phyloP scores from a whole-genome alignment of 345 rosid genomes.

The Capsella bursapastoris region DNA sequence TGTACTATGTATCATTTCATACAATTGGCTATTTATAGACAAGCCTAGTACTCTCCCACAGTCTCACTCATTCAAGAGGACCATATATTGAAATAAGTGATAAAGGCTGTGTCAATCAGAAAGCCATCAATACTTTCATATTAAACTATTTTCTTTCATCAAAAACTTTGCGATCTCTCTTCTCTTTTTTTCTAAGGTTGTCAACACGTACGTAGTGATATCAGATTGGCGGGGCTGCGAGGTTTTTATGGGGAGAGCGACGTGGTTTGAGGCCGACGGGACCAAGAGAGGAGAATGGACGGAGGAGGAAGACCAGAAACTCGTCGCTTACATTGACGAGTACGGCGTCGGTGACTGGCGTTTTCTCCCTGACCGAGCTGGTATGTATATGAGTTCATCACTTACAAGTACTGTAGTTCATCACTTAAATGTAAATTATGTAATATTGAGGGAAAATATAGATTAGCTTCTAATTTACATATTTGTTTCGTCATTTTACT shows the following conservation, averaged over 20 bases:
- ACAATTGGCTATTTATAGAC: no score
- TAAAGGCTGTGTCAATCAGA: background rate
- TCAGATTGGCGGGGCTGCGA: background rate
- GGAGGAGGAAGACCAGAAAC: constrained; percentile 67
- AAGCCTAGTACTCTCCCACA: background rate
- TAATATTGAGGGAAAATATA: background rate
- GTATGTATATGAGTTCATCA: constrained; percentile 22
- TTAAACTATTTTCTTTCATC: background rate
- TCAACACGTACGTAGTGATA: background rate
- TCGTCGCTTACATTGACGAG: constrained; percentile 53
- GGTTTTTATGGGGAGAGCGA: constrained; percentile 36
- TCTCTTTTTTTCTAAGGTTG: background rate
- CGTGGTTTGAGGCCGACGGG: constrained; percentile 39
- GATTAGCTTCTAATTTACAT: background rate
- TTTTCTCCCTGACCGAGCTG: constrained; percentile 68
- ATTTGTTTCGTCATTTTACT: no score
- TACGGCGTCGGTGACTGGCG: constrained; percentile 75
- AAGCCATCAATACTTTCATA: background rate
- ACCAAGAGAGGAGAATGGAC: constrained; percentile 85
- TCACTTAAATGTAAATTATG: background rate
- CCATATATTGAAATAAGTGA: constrained; percentile 16
- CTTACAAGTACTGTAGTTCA: no score
- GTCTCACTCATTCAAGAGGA: constrained; percentile 1
- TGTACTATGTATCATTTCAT: no score
- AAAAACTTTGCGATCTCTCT: background rate